Percentiles rank a stretch among this genome's conserved stretches.
Conservation (phyloP, 208 protist genomes). For the Angomonas ambiguus region DNA sequence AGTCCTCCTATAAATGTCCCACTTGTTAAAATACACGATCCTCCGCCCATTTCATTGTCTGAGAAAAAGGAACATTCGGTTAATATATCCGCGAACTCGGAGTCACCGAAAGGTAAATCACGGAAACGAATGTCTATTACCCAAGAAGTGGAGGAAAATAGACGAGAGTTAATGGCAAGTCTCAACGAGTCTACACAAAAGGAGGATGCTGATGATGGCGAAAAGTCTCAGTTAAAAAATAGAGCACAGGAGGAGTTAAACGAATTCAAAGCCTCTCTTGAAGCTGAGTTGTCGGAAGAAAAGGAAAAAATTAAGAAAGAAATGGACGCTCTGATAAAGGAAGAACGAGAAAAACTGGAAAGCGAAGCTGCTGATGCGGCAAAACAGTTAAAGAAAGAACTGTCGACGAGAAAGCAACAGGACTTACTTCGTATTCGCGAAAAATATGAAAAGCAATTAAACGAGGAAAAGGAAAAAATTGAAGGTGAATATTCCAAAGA, state of each 20-base stretch:
- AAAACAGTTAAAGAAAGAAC: neutral
- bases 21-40: slow-evolving; percentile 11
- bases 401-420: neutral
- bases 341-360: no score
- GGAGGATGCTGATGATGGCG: neutral
- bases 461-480: slow-evolving; percentile 34
- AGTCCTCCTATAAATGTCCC: slow-evolving; percentile 12
- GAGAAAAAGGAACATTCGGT: neutral
- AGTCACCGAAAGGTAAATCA: neutral
- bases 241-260: neutral
- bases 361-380: neutral
- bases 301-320: slow-evolving; percentile 10
- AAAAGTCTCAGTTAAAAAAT: slow-evolving; percentile 3
- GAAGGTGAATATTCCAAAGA: slow-evolving; percentile 27
- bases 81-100: neutral
- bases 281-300: slow-evolving; percentile 10
- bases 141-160: neutral
- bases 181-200: neutral
- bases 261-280: neutral
- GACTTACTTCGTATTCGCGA: slow-evolving; percentile 16
- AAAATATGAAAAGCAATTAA: slow-evolving; percentile 24
- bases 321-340: neutral
- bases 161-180: slow-evolving; percentile 9
- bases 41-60: neutral
- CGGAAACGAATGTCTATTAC: neutral